A percentile compares a stretch with the other conserved stretches of the same genome.
These are phyloP conservation scores for Arabis alpina DNA, from an alignment of 345 rosid species.

Conservation along the genomic window DNA sequence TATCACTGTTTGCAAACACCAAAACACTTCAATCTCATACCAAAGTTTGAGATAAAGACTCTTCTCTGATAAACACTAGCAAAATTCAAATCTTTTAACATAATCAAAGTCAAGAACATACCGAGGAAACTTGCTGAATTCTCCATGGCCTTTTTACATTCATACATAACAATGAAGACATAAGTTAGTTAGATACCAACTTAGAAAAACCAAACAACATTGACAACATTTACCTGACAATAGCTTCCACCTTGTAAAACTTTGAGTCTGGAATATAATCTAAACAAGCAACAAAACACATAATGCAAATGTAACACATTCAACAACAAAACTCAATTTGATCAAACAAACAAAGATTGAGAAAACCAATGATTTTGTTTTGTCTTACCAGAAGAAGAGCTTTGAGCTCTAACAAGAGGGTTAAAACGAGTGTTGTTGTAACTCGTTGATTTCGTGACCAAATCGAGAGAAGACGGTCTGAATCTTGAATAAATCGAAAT, in stretches of 20 bases:
- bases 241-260: conserved; percentile 90
- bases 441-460: conserved; percentile 38
- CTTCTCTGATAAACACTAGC: neutral
- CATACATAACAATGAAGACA: conserved; percentile 34
- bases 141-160: conserved; percentile 76
- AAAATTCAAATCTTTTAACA: conserved; percentile 25
- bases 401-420: conserved; percentile 59
- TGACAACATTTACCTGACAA: conserved; percentile 55
- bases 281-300: no score
- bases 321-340: neutral
- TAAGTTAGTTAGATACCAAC: conserved; percentile 12
- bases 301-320: neutral
- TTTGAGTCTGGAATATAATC: conserved; percentile 71
- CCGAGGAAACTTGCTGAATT: conserved; percentile 79
- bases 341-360: neutral
- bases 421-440: conserved; percentile 34
- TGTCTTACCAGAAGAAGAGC: conserved; percentile 56
- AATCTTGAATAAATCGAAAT: conserved; percentile 43
- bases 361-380: neutral
- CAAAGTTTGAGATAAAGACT: conserved; percentile 19
- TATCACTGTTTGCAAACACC: neutral
- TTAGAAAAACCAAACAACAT: conserved; percentile 19
- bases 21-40: conserved; percentile 2
- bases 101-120: conserved; percentile 42
- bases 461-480: conserved; percentile 34